A percentile compares a stretch with the other conserved stretches of the same genome.
Evolutionary conservation across 2,329 filamentous ascomycete genomes (phyloP).

Genomic region (Arthrobotrys musiformis): DNA sequence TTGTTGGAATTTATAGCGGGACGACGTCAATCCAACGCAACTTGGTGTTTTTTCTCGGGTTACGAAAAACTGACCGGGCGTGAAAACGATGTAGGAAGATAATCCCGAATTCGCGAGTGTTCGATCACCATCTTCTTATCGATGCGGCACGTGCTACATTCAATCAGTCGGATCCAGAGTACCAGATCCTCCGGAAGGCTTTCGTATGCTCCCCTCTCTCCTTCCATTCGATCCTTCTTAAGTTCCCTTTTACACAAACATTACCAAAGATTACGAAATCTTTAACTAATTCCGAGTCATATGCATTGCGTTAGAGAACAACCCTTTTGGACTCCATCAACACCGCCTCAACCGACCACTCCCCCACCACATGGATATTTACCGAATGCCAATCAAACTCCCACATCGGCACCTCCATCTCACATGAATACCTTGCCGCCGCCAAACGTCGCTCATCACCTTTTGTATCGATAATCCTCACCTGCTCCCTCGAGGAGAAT

Average conservation of each 20-base stretch:
- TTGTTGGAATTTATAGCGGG: not conserved
- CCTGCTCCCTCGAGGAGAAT: slow-evolving; percentile 60
- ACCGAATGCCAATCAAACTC: slow-evolving; percentile 58
- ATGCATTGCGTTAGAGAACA: slow-evolving; percentile 20
- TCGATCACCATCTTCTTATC: slow-evolving; percentile 61
- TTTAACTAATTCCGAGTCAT: not conserved
- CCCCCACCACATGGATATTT: slow-evolving; percentile 58
- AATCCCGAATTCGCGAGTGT: slow-evolving; percentile 58
- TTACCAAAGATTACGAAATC: not conserved
- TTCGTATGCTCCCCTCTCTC: slow-evolving; percentile 37
- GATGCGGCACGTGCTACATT: slow-evolving; percentile 58
- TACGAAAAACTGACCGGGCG: not conserved
- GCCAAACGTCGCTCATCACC: slow-evolving; percentile 56
- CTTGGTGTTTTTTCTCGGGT: not conserved
- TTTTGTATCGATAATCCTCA: slow-evolving; percentile 60
- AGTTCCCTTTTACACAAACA: not conserved
- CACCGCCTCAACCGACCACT: slow-evolving; percentile 37
- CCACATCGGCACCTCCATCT: slow-evolving; percentile 50
- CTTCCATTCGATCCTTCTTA: not conserved
- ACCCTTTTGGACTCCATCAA: slow-evolving; percentile 52
- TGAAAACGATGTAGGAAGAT: slow-evolving; percentile 51
- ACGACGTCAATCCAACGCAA: slow-evolving; percentile 29
- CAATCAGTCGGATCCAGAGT: slow-evolving; percentile 57
- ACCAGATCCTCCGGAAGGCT: slow-evolving; percentile 57
- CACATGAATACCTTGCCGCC: slow-evolving; percentile 57